phyloP scores from a whole-genome alignment of 192 early-diverging fungal genomes.

The Hyaloraphidium curvatum region DNA sequence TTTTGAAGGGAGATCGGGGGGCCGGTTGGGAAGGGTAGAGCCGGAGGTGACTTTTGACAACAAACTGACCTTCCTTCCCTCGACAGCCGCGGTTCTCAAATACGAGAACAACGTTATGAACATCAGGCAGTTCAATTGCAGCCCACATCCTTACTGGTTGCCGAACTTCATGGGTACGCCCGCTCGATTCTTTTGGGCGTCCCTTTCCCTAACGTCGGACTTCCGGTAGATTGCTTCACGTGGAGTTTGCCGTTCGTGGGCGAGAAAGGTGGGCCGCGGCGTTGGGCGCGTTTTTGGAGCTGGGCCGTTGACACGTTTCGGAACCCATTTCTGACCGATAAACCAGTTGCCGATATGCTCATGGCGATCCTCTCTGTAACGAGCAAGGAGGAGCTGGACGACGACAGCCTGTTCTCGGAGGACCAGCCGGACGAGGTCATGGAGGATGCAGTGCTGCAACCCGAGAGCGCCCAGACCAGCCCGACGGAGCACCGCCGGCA shows the following conservation, averaged over 20 bases:
- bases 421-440: constrained; percentile 32
- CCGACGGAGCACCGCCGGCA: constrained; percentile 33
- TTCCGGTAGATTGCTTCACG: constrained; percentile 91
- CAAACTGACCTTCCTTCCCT: constrained; percentile 4
- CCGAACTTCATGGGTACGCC: constrained; percentile 99
- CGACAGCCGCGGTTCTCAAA: constrained; percentile 72
- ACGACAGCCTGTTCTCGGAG: too few relatives aligned
- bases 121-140: constrained; percentile 72
- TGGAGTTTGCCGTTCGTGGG: constrained; percentile 97
- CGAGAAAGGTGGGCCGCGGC: constrained; percentile 93
- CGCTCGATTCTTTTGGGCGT: too few relatives aligned
- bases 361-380: constrained; percentile 85
- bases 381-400: constrained; percentile 82
- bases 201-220: too few relatives aligned
- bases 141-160: constrained; percentile 94
- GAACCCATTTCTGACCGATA: not conserved
- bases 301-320: not conserved
- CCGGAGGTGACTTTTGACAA: not conserved
- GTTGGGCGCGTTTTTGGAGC: too few relatives aligned
- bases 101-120: constrained; percentile 99
- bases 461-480: constrained; percentile 3
- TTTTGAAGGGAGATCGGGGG: too few relatives aligned
- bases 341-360: constrained; percentile 88
- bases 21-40: too few relatives aligned
- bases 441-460: not conserved